Conservation (phyloP, 129 eudicot species). For the Arctium minus region DNA sequence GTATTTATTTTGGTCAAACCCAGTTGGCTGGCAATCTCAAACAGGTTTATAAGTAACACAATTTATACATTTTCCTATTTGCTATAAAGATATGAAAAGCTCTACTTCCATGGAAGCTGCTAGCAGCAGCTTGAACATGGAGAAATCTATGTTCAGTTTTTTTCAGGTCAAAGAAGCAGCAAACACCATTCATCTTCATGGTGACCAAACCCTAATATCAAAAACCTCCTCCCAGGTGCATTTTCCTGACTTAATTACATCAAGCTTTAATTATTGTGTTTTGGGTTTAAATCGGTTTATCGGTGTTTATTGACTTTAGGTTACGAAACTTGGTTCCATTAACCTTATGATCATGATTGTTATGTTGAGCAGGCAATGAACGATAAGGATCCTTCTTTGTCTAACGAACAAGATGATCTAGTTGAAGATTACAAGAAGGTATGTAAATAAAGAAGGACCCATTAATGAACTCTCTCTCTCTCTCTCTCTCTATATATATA, state of each 20-base stretch:
- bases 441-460: not conserved
- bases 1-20: constrained; percentile 15
- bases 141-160: constrained; percentile 34
- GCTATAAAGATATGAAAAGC: constrained; percentile 6
- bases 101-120: constrained; percentile 20
- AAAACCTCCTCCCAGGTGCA: constrained; percentile 10
- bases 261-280: not conserved
- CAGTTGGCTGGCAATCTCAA: constrained; percentile 26
- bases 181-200: constrained; percentile 14
- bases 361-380: constrained; percentile 11
- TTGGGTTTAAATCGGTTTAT: not conserved
- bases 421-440: constrained; percentile 3
- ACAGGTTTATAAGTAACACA: constrained; percentile 21
- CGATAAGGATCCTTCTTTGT: not conserved
- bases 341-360: not conserved
- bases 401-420: constrained; percentile 7
- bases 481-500: no score
- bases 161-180: constrained; percentile 28
- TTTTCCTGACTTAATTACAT: not conserved
- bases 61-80: constrained; percentile 1
- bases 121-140: constrained; percentile 11
- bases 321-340: not conserved
- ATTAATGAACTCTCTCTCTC: not conserved
- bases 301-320: not conserved
- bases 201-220: constrained; percentile 14